phyloP scores from a whole-genome alignment of 2,329 filamentous ascomycete genomes.

The Hypomyces perniciosus region DNA sequence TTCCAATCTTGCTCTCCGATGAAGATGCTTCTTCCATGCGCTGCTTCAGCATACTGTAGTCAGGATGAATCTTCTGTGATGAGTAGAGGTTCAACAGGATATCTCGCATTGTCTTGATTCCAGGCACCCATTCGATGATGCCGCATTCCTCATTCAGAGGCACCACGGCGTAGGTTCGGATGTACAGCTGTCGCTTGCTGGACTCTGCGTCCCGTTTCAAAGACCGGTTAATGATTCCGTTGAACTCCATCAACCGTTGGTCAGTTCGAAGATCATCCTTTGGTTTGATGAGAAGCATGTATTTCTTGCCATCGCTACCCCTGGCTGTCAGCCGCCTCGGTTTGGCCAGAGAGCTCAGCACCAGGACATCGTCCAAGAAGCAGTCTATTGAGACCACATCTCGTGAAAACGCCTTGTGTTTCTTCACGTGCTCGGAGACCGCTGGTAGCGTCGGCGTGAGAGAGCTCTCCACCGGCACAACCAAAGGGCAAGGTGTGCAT shows the following conservation, averaged over 20 bases:
- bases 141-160: slow-evolving; percentile 97
- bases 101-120: slow-evolving; percentile 87
- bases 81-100: slow-evolving; percentile 76
- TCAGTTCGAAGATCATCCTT: slow-evolving; percentile 98
- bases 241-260: slow-evolving; percentile 98
- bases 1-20: slow-evolving; percentile 52
- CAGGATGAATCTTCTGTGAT: slow-evolving; percentile 61
- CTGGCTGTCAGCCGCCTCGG: slow-evolving; percentile 83
- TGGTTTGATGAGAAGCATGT: slow-evolving; percentile 91
- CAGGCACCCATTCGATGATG: slow-evolving; percentile 97
- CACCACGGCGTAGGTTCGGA: slow-evolving; percentile 95
- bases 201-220: slow-evolving; percentile 88
- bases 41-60: slow-evolving; percentile 62
- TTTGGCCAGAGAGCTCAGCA: slow-evolving; percentile 86
- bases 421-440: slow-evolving; percentile 63
- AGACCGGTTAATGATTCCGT: slow-evolving; percentile 93
- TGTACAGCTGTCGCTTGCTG: slow-evolving; percentile 83
- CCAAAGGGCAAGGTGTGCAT: slow-evolving; percentile 73
- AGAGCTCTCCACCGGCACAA: slow-evolving; percentile 82
- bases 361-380: slow-evolving; percentile 82
- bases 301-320: slow-evolving; percentile 81
- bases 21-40: slow-evolving; percentile 58
- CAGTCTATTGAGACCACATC: slow-evolving; percentile 76
- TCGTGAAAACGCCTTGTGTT: slow-evolving; percentile 80
- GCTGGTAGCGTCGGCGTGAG: slow-evolving; percentile 77